Conservation (phyloP, 2,329 filamentous ascomycete genomes). For the Trichoderma sp. region DNA sequence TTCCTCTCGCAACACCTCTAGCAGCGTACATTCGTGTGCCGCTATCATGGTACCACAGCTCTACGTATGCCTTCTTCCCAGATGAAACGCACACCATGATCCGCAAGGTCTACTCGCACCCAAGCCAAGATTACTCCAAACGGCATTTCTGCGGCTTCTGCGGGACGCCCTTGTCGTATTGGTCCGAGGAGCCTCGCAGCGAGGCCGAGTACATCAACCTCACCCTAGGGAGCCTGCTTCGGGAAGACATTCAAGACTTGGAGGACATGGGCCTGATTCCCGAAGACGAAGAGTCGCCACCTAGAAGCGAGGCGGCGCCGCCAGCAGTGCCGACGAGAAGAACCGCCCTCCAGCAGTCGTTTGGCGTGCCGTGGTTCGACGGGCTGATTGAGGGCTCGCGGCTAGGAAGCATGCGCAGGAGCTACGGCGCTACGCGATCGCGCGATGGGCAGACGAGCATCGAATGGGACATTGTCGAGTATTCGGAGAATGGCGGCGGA, state of each 20-base stretch:
- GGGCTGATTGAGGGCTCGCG: constrained; percentile 73
- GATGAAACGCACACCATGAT: constrained; percentile 72
- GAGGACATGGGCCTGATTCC: constrained; percentile 74
- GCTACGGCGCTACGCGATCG: constrained; percentile 53
- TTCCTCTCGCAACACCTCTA: constrained; percentile 67
- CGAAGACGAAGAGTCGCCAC: constrained; percentile 36
- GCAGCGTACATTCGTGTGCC: constrained; percentile 82
- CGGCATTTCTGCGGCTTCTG: constrained; percentile 90
- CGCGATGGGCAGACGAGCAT: constrained; percentile 64
- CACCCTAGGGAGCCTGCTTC: constrained; percentile 72
- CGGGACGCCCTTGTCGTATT: constrained; percentile 80
- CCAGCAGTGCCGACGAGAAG: constrained; percentile 29
- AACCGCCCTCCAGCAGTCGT: constrained; percentile 51
- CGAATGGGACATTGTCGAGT: constrained; percentile 85
- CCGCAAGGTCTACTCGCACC: constrained; percentile 64
- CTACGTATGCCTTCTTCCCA: constrained; percentile 70
- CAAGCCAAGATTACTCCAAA: constrained; percentile 56
- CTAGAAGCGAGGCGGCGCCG: constrained; percentile 21
- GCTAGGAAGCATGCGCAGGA: constrained; percentile 65
- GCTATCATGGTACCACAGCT: constrained; percentile 74
- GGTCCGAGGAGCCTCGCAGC: constrained; percentile 68
- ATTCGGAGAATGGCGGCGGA: constrained; percentile 45
- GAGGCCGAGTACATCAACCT: constrained; percentile 79
- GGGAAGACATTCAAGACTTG: constrained; percentile 68
- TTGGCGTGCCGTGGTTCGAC: constrained; percentile 84